Base-by-base conservation (phyloP, 1,284 basidiomycete species). In the Ganoderma resinaceum region DNA sequence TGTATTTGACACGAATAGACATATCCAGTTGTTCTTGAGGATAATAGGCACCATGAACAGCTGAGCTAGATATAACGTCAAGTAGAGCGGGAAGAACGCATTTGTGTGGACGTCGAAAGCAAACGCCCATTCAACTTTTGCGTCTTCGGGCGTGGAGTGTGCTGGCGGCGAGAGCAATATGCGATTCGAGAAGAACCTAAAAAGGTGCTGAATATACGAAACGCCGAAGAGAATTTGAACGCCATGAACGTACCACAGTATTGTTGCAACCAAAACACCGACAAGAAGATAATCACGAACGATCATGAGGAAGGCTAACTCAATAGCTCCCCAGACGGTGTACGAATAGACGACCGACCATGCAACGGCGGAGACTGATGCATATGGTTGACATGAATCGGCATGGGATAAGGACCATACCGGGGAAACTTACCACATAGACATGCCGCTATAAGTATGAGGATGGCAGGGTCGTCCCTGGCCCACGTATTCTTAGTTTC, bases 401-500 rank as follows among this genome's bases (percentile, higher is more conserved):
- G 11, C 3, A 20, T 35, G 55, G 60, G 3, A 63, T 40, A 53
- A 33, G 18, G 2, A 58, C 12, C 38, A 33, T 52, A 18, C 35
- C 43, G 49, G 16, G 16, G n/a, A 11, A 11, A 81, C 88, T 68
- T 70, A 95, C 95, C 88, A 68, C 84, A 84, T 18, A 96, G 85
- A 78, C 91, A 94, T 52, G 87, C 92, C 38, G 89, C 87, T 64
- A 97, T 90, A 61, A 98, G 86, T 57, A 97, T 86, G 43, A 97
- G 85, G 75, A 97, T 96, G 16, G 96, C 96, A 23, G 96, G 96
- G 78, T 98, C 96, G 79, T 98, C 96, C 79, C 96, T 85, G 31
- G 96, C 95, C 96, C 96, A 98, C 6, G 94, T 95, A 79, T 98
- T 98, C 86, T 98, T 98, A n/a, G 96, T 98, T 84, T 98, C 95